Base-by-base conservation (phyloP, 1,139 yeast genomes). In the Suhomyces maxii region DNA sequence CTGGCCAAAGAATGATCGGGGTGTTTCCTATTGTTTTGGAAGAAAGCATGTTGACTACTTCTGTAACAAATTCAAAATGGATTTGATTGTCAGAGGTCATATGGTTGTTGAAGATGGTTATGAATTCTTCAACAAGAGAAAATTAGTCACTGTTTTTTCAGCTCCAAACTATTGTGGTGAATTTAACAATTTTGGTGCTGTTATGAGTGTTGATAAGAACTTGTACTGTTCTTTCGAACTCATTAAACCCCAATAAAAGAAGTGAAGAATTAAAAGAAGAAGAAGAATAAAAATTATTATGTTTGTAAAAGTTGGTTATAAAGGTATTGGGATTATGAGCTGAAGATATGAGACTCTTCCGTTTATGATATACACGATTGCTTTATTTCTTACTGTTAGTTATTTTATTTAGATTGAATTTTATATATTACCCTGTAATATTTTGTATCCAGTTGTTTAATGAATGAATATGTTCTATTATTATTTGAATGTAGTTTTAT, bases 31-130 rank as follows among this genome's bases (percentile, higher is more conserved):
- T 60, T 81, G 90, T 54, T 89, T 88, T 67, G 90, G 91, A 35
- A 80, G 79, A 53, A 79, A 79, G 47, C 87, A 86, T 48, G 90
- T 89, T 8, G 84, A 83, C 54, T 77, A 80, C 55, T 89, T 89
- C 58, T 84, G 89, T 56, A 66, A 77, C 18, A 76, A 76, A 41
- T 87, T 88, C 65, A 82, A 84, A 48, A 84, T 89, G 68, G 96
- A 89, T 65, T 70, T 89, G 56, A 79, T 89, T 53, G 90, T 86
- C 31, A 73, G 96, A 56, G 96, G 95, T 12, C 96, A 89, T 64
- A 89, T 89, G 96, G 96, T 89, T 41, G 96, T 89, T 39, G 96
- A 89, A 66, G 95, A 89, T 63, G 96, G 96, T 4, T 89, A 89
- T 62, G 96, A 89, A 63, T 89, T 89, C 60, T 89, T 87, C 65